A percentile compares a stretch with the other conserved stretches of the same genome.
phyloP scores from a whole-genome alignment of 306 rosid species.

The Prunus davidiana region DNA sequence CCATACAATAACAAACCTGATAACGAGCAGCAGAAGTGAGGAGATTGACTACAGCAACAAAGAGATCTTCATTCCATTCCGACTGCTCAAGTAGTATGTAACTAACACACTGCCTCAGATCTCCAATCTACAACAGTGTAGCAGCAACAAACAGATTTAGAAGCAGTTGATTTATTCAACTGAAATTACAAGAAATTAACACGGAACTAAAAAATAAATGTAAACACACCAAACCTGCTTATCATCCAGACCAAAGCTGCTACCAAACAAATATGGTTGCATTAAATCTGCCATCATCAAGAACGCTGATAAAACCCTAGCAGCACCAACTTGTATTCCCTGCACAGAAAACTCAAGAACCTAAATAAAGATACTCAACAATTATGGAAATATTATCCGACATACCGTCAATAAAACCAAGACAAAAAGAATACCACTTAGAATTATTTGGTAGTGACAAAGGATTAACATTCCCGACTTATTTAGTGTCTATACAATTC shows the following conservation, averaged over 20 bases:
- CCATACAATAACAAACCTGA: slow-evolving; percentile 55
- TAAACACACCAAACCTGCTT: slow-evolving; percentile 54
- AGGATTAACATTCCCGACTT: neutral
- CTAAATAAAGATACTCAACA: slow-evolving; percentile 22
- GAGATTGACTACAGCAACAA: slow-evolving; percentile 65
- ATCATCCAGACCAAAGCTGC: slow-evolving; percentile 65
- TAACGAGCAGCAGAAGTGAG: slow-evolving; percentile 71
- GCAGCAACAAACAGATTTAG: slow-evolving; percentile 1
- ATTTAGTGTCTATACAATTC: neutral
- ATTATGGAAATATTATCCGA: neutral
- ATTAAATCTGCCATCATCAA: slow-evolving; percentile 54
- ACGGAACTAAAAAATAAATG: slow-evolving; percentile 16
- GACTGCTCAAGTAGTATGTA: slow-evolving; percentile 61
- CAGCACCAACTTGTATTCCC: slow-evolving; percentile 83
- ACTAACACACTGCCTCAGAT: slow-evolving; percentile 56
- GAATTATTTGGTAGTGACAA: neutral
- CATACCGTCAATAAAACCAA: neutral
- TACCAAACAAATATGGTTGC: slow-evolving; percentile 59
- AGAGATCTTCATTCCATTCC: slow-evolving; percentile 66
- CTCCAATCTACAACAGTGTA: slow-evolving; percentile 48
- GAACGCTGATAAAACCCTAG: slow-evolving; percentile 64
- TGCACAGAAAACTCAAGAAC: slow-evolving; percentile 32
- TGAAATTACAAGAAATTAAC: slow-evolving; percentile 9
- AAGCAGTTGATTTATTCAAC: slow-evolving; percentile 14
- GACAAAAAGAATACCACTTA: neutral